A percentile compares a stretch with the other conserved stretches of the same genome.
These are phyloP conservation scores for Tetrapisispora fleetii DNA, from an alignment of 805 yeast genomes.

Conservation along the genomic window DNA sequence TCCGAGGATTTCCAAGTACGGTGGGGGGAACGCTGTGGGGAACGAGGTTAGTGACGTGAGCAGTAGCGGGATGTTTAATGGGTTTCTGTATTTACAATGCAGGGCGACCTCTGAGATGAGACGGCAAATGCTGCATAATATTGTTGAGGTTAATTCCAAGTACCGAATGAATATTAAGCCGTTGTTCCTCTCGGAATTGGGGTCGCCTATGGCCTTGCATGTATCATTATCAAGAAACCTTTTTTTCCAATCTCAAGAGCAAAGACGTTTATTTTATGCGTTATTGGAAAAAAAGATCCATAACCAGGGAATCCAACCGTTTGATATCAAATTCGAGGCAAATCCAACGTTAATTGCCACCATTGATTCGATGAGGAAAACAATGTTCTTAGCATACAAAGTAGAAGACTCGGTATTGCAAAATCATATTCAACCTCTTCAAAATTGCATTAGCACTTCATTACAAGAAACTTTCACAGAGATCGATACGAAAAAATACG, in stretches of 20 bases:
- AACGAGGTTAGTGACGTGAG: neutral
- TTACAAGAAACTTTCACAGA: neutral
- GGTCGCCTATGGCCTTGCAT: constrained; percentile 23
- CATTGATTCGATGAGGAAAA: neutral
- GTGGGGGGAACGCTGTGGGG: neutral
- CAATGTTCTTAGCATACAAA: neutral
- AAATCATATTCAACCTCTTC: neutral
- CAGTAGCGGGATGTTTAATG: neutral
- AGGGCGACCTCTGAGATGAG: constrained; percentile 13
- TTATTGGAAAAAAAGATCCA: neutral
- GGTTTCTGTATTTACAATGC: constrained; percentile 21
- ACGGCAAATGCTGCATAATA: constrained; percentile 3
- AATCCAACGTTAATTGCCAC: neutral
- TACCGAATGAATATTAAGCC: constrained; percentile 8
- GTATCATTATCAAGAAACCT: constrained; percentile 15
- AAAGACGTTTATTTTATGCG: constrained; percentile 7
- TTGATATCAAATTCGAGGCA: neutral
- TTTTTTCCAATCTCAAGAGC: neutral
- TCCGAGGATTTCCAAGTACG: neutral
- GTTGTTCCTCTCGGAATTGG: constrained; percentile 15
- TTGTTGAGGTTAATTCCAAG: constrained; percentile 3
- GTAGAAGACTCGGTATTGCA: neutral
- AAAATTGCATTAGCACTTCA: neutral
- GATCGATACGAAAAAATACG: neutral
- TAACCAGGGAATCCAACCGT: neutral